phyloP scores from a whole-genome alignment of 2,329 filamentous ascomycete genomes.

The Meredithiella fracta region DNA sequence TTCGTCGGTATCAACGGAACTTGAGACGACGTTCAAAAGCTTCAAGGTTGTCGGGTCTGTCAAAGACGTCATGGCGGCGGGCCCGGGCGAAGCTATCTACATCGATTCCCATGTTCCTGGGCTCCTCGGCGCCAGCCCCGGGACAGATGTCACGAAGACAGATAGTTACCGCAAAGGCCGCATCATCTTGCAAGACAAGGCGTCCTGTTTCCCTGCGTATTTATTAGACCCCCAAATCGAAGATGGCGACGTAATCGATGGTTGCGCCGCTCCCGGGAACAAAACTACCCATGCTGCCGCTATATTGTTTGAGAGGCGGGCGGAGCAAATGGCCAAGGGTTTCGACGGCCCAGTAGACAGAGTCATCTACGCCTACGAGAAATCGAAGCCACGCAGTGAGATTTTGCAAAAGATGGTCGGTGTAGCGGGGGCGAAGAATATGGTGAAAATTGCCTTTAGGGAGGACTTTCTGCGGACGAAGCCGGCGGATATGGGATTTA shows the following conservation, averaged over 20 bases:
- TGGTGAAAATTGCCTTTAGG: slow-evolving; percentile 52
- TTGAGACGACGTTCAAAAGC: slow-evolving; percentile 55
- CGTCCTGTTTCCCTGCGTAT: slow-evolving; percentile 90
- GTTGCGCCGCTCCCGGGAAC: slow-evolving; percentile 87
- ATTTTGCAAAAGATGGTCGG: slow-evolving; percentile 74
- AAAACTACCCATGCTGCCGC: slow-evolving; percentile 91
- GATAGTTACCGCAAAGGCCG: slow-evolving; percentile 58
- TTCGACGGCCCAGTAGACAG: slow-evolving; percentile 16
- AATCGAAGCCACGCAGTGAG: slow-evolving; percentile 51
- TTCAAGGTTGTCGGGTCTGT: slow-evolving; percentile 43
- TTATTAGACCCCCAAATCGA: slow-evolving; percentile 52
- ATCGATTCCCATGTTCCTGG: slow-evolving; percentile 73
- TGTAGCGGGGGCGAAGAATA: slow-evolving; percentile 50
- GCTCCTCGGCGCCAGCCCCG: slow-evolving; percentile 60
- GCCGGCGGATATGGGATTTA: slow-evolving; percentile 36
- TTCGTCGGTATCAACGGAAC: slow-evolving; percentile 51
- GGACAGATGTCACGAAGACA: slow-evolving; percentile 54
- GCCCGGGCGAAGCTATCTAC: slow-evolving; percentile 29
- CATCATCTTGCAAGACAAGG: slow-evolving; percentile 89
- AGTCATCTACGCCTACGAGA: slow-evolving; percentile 64
- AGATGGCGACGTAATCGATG: slow-evolving; percentile 72
- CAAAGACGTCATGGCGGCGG: slow-evolving; percentile 33
- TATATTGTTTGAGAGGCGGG: slow-evolving; percentile 37
- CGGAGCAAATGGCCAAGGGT: slow-evolving; percentile 18
- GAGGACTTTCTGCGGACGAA: slow-evolving; percentile 72